Evolutionary conservation across 495 filamentous ascomycete species (phyloP), one percentile per base, ranked within the genome.

Genomic region (Echria macrotheca): DNA sequence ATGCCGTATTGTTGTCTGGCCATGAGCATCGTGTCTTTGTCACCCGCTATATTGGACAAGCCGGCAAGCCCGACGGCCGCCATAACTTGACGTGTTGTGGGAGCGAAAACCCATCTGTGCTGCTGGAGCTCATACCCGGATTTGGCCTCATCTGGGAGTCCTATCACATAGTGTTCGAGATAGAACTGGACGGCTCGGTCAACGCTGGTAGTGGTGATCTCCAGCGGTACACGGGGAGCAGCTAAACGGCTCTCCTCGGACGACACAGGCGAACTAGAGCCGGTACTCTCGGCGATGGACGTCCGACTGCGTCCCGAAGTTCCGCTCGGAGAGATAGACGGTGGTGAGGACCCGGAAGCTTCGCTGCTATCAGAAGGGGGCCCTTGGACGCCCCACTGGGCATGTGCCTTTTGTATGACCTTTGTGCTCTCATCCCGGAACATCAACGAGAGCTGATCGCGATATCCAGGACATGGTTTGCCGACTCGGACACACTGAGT

Each of bases 391-490:
- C 72, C 71, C 72, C 72, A 74, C 57, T 72, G 73, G 8, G 75
- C 75, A 41, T 77, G 77, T 9, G 79, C 82, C 58, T 81, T 85
- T 46, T 71, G 75, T 21, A 82, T 79, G 44, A 87, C 81, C 52
- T 79, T 77, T 50, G 75, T 75, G 61, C 81, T 87, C 58, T 88
- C 81, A 66, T 87, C 81, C 29, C 83, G 82, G 56, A 88, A 88
- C 72, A 86, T 79, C 32, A 87, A 65, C 37, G 82, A 81, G 29
- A 82, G 60, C 55, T 79, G 76, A 50, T 86, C 82, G 54, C 83
- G 74, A 53, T 88, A 88, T 2, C 84, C 84, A 25, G 81, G 79
- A 58, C 84, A 88, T 44, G 64, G 70, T 61, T 81, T 75, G 51
- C 66, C 65, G 25, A 73, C 61, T 11, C 72, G 71, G 18, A 73